phyloP scores from a whole-genome alignment of 2,329 filamentous ascomycete species.

The Arthrobotrys sinensis region DNA sequence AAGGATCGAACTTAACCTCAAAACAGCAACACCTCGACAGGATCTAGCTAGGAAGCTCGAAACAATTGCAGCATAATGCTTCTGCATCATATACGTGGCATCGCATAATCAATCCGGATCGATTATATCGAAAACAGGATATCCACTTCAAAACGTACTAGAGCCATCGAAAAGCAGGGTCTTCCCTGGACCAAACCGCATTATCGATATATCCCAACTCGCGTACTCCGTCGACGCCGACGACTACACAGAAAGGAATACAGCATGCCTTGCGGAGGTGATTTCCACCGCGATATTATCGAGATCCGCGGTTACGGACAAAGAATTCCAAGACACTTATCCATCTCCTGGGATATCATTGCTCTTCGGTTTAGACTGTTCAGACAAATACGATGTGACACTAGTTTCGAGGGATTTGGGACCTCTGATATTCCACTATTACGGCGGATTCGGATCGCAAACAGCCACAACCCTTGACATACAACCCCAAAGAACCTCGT shows the following conservation, averaged over 20 bases:
- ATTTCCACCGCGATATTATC: not conserved
- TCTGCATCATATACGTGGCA: constrained; percentile 33
- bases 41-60: constrained; percentile 28
- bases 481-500: not conserved
- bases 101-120: constrained; percentile 27
- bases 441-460: constrained; percentile 11
- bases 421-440: not conserved
- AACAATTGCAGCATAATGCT: constrained; percentile 11
- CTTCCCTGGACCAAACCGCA: not conserved
- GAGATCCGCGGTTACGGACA: not conserved
- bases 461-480: not conserved
- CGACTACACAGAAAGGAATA: not conserved
- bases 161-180: not conserved
- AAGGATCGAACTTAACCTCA: constrained; percentile 6
- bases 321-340: not conserved
- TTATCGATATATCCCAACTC: constrained; percentile 16
- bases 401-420: constrained; percentile 7
- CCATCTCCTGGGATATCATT: not conserved
- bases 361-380: not conserved
- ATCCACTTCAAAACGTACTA: not conserved
- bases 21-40: constrained; percentile 8
- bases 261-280: constrained; percentile 6
- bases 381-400: not conserved
- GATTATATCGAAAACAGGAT: constrained; percentile 20
- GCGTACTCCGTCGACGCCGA: not conserved